Conservation (phyloP, 371 early-diverging fungal species). For the Synchytrium microbalum region DNA sequence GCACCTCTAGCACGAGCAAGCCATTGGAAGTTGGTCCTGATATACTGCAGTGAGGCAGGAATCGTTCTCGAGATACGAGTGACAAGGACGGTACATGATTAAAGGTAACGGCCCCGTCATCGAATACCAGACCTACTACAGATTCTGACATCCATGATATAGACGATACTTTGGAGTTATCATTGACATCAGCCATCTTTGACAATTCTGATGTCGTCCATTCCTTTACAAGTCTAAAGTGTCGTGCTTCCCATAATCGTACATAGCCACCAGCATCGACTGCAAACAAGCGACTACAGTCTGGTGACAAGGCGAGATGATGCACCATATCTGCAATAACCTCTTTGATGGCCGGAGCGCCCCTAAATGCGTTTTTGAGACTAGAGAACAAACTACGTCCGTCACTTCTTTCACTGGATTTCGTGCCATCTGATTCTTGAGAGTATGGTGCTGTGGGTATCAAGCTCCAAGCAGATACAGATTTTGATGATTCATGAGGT, state of each 20-base stretch:
- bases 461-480: no score
- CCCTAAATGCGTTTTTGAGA: no score
- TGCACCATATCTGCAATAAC: conserved; percentile 12
- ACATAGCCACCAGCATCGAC: conserved; percentile 11
- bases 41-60: neutral
- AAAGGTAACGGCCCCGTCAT: conserved; percentile 38
- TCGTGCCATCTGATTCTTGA: no score
- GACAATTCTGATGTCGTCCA: conserved; percentile 7
- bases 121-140: conserved; percentile 34
- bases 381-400: no score
- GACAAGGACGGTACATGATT: conserved; percentile 30
- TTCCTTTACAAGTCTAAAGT: conserved; percentile 6
- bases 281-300: conserved; percentile 9
- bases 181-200: neutral
- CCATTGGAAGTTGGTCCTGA: no score
- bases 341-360: conserved; percentile 10
- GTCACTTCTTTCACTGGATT: no score
- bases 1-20: no score
- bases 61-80: conserved; percentile 32
- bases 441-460: no score
- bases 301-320: conserved; percentile 10
- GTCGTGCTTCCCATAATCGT: conserved; percentile 10
- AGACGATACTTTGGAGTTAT: conserved; percentile 34
- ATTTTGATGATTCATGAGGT: no score
- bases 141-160: conserved; percentile 41